These are phyloP conservation scores for Talaromyces liani DNA, from an alignment of 495 filamentous ascomycete genomes.

Conservation along the genomic window DNA sequence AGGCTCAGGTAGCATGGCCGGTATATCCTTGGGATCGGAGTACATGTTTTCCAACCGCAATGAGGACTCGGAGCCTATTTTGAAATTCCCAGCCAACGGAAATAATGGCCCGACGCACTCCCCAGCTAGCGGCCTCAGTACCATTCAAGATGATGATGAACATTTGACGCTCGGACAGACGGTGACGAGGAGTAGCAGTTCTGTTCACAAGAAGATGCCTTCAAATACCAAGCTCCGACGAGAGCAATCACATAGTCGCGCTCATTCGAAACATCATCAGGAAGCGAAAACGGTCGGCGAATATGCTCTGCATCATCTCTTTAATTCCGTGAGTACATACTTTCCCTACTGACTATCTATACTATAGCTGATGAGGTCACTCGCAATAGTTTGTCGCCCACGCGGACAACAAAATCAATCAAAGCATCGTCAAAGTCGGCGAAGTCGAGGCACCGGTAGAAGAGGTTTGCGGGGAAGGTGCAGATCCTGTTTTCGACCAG, in stretches of 20 bases:
- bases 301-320: slow-evolving; percentile 92
- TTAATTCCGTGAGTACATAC: slow-evolving; percentile 64
- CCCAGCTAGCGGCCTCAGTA: slow-evolving; percentile 25
- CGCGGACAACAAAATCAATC: slow-evolving; percentile 88
- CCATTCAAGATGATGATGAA: slow-evolving; percentile 34
- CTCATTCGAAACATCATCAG: slow-evolving; percentile 69
- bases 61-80: slow-evolving; percentile 27
- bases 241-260: slow-evolving; percentile 70
- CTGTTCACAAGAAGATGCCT: slow-evolving; percentile 30
- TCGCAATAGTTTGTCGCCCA: slow-evolving; percentile 53
- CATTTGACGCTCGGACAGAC: slow-evolving; percentile 18
- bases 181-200: slow-evolving; percentile 13
- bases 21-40: slow-evolving; percentile 21
- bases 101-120: slow-evolving; percentile 17
- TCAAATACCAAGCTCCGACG: slow-evolving; percentile 57
- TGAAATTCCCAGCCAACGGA: slow-evolving; percentile 18
- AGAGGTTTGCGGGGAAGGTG: slow-evolving; percentile 78
- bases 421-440: slow-evolving; percentile 65
- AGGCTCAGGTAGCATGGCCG: slow-evolving; percentile 16
- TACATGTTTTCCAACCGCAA: slow-evolving; percentile 13
- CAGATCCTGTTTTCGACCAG: slow-evolving; percentile 89
- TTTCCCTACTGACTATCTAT: neutral
- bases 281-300: slow-evolving; percentile 89
- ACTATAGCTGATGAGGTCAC: slow-evolving; percentile 16
- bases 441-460: slow-evolving; percentile 78